A percentile compares a stretch with the other conserved stretches of the same genome.
Evolutionary conservation across 2,329 filamentous ascomycete species (phyloP).

Genomic region (Pseudogymnoascus sp.): DNA sequence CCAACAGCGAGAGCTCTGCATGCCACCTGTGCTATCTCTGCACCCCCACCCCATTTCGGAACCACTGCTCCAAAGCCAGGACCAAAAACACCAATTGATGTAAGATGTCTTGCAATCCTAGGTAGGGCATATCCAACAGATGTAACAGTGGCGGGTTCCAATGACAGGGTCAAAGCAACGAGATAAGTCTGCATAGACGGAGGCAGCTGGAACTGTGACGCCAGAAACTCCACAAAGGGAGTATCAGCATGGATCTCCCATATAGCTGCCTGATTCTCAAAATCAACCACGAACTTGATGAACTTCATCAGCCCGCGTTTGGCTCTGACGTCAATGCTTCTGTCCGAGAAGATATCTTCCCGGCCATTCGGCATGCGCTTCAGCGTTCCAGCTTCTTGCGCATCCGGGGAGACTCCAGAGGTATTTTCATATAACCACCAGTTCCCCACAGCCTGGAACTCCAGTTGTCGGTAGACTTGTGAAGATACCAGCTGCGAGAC

Average conservation of each 20-base stretch:
- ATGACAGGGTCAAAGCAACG: conserved; percentile 65
- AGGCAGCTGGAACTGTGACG: conserved; percentile 58
- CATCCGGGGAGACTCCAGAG: conserved; percentile 9
- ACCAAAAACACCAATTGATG: conserved; percentile 81
- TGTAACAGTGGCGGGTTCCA: conserved; percentile 44
- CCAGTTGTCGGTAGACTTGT: conserved; percentile 77
- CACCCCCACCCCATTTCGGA: conserved; percentile 85
- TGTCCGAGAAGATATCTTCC: conserved; percentile 83
- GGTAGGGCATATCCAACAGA: conserved; percentile 60
- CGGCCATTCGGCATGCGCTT: conserved; percentile 76
- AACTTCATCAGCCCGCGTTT: conserved; percentile 92
- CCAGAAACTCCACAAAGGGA: conserved; percentile 52
- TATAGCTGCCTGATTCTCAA: conserved; percentile 49
- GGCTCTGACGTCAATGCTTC: conserved; percentile 64
- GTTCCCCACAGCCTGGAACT: conserved; percentile 86
- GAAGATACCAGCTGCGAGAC: conserved; percentile 80
- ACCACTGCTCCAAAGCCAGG: conserved; percentile 83
- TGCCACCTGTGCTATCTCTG: conserved; percentile 83
- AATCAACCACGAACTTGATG: conserved; percentile 74
- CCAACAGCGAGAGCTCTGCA: conserved; percentile 88
- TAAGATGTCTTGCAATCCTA: conserved; percentile 69
- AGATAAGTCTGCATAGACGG: conserved; percentile 56
- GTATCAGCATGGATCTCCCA: conserved; percentile 51
- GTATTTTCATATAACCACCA: conserved; percentile 64
- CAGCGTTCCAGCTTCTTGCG: conserved; percentile 34